A percentile compares a stretch with the other conserved stretches of the same genome.
These are phyloP conservation scores for Ascoidea asiatica DNA, from an alignment of 805 yeast genomes.

Conservation along the genomic window DNA sequence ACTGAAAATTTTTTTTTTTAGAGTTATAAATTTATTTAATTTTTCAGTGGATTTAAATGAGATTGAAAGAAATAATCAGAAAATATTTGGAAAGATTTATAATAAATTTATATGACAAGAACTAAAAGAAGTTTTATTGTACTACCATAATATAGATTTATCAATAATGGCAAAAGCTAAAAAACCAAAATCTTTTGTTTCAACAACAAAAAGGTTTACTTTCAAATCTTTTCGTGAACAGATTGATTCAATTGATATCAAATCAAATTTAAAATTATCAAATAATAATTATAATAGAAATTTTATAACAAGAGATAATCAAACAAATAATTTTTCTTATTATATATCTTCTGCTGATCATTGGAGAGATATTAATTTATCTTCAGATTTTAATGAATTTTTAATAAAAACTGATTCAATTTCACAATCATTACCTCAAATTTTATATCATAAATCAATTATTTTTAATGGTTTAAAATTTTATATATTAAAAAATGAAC, in stretches of 20 bases:
- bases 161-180: too few species aligned
- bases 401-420: conserved; percentile 37
- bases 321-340: conserved; percentile 64
- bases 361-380: conserved; percentile 79
- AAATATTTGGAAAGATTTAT: too few species aligned
- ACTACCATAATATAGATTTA: too few species aligned
- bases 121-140: too few species aligned
- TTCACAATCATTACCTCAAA: conserved; percentile 65
- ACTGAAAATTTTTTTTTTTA: too few species aligned
- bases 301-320: conserved; percentile 38
- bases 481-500: conserved; percentile 44
- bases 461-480: conserved; percentile 41
- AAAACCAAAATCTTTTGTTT: conserved; percentile 30
- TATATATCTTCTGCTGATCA: conserved; percentile 67
- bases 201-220: conserved; percentile 43
- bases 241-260: conserved; percentile 72
- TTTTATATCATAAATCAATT: conserved; percentile 52
- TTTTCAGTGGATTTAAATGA: too few species aligned
- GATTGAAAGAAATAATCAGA: too few species aligned
- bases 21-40: too few species aligned
- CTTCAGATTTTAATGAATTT: conserved; percentile 57
- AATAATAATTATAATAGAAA: conserved; percentile 2
- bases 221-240: conserved; percentile 74
- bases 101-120: too few species aligned
- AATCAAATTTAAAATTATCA: conserved; percentile 42